phyloP scores from a whole-genome alignment of 2,329 filamentous ascomycete genomes.

The Didymosphaeria variabile region DNA sequence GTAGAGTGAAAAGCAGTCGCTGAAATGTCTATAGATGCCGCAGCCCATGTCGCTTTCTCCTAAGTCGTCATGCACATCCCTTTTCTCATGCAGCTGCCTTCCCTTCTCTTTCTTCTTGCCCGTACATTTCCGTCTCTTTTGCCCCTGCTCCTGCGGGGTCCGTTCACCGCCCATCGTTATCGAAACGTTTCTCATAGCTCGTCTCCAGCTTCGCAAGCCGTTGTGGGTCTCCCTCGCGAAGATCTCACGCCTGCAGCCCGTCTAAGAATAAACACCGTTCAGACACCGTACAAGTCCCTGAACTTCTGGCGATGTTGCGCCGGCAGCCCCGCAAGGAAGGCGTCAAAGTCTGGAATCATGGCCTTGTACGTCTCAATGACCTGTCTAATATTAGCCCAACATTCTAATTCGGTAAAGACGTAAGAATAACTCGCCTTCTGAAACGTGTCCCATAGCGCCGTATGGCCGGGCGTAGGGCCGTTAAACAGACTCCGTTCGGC shows the following conservation, averaged over 20 bases:
- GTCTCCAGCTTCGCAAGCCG: constrained; percentile 30
- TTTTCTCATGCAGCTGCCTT: constrained; percentile 17
- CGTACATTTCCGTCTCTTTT: background rate
- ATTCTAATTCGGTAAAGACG: background rate
- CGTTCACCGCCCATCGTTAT: constrained; percentile 20
- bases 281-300: constrained; percentile 53
- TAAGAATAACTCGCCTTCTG: constrained; percentile 70
- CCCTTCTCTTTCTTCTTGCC: constrained; percentile 4
- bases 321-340: constrained; percentile 59
- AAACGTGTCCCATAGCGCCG: constrained; percentile 75
- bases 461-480: constrained; percentile 65
- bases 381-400: constrained; percentile 41
- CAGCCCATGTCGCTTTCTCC: constrained; percentile 8
- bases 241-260: constrained; percentile 39
- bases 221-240: constrained; percentile 19
- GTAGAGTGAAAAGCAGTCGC: constrained; percentile 23
- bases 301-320: constrained; percentile 55
- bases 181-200: constrained; percentile 31
- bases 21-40: constrained; percentile 48
- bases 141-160: constrained; percentile 18
- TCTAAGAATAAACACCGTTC: constrained; percentile 27
- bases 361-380: constrained; percentile 63
- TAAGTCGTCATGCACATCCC: constrained; percentile 22
- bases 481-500: constrained; percentile 67
- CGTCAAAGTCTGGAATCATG: constrained; percentile 64